Percentiles rank a stretch among this genome's conserved stretches.
phyloP scores from a whole-genome alignment of 805 yeast species.

The Candida pseudofarinosa region DNA sequence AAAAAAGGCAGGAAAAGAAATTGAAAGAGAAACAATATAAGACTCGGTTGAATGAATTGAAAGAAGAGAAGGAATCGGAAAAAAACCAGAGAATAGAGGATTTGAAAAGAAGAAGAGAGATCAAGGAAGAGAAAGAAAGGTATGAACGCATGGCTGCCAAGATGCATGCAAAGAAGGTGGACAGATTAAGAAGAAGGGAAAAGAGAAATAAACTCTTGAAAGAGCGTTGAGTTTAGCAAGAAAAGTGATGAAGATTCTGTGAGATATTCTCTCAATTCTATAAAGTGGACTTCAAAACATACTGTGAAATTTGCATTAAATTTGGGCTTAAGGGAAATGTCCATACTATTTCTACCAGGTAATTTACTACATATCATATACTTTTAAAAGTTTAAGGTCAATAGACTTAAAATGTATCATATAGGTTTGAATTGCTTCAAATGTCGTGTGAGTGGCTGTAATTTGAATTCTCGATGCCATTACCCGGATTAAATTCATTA shows the following conservation, averaged over 20 bases:
- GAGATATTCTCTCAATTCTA: too few relatives aligned
- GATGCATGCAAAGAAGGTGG: conserved; percentile 91
- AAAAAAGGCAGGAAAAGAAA: conserved; percentile 61
- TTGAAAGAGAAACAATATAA: conserved; percentile 63
- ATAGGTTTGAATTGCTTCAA: not conserved
- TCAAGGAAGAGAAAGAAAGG: conserved; percentile 85
- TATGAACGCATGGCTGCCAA: conserved; percentile 75
- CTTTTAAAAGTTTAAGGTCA: too few relatives aligned
- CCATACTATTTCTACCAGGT: too few relatives aligned
- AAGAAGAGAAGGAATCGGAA: conserved; percentile 69
- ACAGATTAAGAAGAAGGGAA: conserved; percentile 83
- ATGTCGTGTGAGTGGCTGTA: not conserved
- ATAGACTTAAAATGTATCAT: too few relatives aligned
- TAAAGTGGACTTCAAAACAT: too few relatives aligned
- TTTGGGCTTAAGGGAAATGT: too few relatives aligned
- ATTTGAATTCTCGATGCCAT: not conserved
- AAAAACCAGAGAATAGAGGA: conserved; percentile 51
- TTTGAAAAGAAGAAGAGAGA: conserved; percentile 69
- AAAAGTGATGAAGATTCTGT: too few relatives aligned
- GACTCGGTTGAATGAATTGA: conserved; percentile 64
- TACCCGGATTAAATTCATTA: conserved; percentile 1
- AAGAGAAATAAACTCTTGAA: conserved; percentile 91
- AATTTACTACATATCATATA: too few relatives aligned
- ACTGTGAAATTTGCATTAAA: too few relatives aligned
- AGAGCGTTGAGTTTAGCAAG: conserved; percentile 73